phyloP scores from a whole-genome alignment of 169 alveolate genomes.

The Cryptosporidium muris region DNA sequence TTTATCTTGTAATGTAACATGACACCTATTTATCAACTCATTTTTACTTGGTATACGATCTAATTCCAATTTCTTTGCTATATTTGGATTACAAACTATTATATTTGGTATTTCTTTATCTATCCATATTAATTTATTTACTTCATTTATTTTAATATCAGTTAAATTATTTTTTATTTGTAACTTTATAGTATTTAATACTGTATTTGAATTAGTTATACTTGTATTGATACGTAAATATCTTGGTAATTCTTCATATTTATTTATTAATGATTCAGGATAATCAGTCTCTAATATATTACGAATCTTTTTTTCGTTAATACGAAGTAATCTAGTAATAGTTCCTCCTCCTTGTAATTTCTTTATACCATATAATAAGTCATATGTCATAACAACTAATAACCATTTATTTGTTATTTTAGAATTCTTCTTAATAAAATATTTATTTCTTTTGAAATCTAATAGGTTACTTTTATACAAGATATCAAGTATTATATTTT shows the following conservation, averaged over 20 bases:
- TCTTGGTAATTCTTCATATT: slow-evolving; percentile 47
- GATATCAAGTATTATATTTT: slow-evolving; percentile 5
- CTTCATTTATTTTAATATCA: neutral
- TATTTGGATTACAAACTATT: slow-evolving; percentile 17
- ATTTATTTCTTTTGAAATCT: neutral
- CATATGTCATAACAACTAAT: slow-evolving; percentile 28
- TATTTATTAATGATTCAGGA: slow-evolving; percentile 29
- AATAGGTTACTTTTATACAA: slow-evolving; percentile 2
- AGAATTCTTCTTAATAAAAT: neutral
- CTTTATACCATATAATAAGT: slow-evolving; percentile 34
- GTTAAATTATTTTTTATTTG: slow-evolving; percentile 13
- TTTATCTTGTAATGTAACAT: slow-evolving; percentile 71
- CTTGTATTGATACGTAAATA: slow-evolving; percentile 54
- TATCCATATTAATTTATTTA: slow-evolving; percentile 13
- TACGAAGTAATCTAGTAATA: slow-evolving; percentile 41
- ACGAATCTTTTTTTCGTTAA: slow-evolving; percentile 24
- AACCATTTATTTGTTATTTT: slow-evolving; percentile 33
- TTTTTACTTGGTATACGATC: slow-evolving; percentile 60
- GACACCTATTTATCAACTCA: slow-evolving; percentile 50
- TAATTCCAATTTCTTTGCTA: slow-evolving; percentile 21
- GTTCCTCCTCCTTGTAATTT: slow-evolving; percentile 65
- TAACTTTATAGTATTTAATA: slow-evolving; percentile 7
- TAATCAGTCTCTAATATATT: slow-evolving; percentile 11
- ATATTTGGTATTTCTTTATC: slow-evolving; percentile 28
- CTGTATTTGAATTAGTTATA: slow-evolving; percentile 4